A percentile compares a stretch with the other conserved stretches of the same genome.
Conservation (phyloP, 2,329 filamentous ascomycete species). For the Coniella lustricola region DNA sequence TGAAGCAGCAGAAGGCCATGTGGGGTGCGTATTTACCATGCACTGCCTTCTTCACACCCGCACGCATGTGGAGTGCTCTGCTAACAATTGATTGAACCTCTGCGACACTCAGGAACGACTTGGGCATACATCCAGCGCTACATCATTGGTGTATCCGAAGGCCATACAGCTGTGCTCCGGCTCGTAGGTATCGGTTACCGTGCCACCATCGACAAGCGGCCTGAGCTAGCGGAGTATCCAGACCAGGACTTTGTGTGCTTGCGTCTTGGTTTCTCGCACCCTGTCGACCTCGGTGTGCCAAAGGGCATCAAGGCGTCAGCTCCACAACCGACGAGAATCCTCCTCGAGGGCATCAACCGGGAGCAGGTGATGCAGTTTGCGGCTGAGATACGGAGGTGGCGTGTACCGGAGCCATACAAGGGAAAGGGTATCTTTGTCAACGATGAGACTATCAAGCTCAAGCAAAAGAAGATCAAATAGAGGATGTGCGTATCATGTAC, state of each 20-base stretch:
- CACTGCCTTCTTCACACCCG: background rate
- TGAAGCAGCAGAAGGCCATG: slow-evolving; percentile 81
- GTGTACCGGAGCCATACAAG: slow-evolving; percentile 94
- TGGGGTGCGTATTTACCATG: slow-evolving; percentile 59
- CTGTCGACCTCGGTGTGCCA: slow-evolving; percentile 83
- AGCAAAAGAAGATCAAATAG: slow-evolving; percentile 96
- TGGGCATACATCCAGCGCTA: slow-evolving; percentile 87
- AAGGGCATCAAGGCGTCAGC: slow-evolving; percentile 76
- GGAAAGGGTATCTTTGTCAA: slow-evolving; percentile 99
- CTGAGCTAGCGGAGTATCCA: slow-evolving; percentile 65
- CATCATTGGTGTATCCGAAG: slow-evolving; percentile 91
- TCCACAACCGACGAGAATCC: slow-evolving; percentile 82
- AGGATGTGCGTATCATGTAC: slow-evolving; percentile 4
- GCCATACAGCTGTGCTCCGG: slow-evolving; percentile 86
- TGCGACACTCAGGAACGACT: slow-evolving; percentile 59
- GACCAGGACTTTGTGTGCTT: slow-evolving; percentile 86
- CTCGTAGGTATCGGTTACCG: slow-evolving; percentile 94
- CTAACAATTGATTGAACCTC: slow-evolving; percentile 18
- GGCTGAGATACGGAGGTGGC: slow-evolving; percentile 80
- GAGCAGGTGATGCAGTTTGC: slow-evolving; percentile 87
- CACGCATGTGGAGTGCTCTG: background rate
- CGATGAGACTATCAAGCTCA: slow-evolving; percentile 94
- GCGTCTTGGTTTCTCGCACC: slow-evolving; percentile 95
- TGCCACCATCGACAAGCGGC: slow-evolving; percentile 73
- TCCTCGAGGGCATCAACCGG: slow-evolving; percentile 83